A percentile compares a stretch with the other conserved stretches of the same genome.
phyloP scores from a whole-genome alignment of 805 yeast genomes.

The Hanseniaspora pseudoguilliermondii region DNA sequence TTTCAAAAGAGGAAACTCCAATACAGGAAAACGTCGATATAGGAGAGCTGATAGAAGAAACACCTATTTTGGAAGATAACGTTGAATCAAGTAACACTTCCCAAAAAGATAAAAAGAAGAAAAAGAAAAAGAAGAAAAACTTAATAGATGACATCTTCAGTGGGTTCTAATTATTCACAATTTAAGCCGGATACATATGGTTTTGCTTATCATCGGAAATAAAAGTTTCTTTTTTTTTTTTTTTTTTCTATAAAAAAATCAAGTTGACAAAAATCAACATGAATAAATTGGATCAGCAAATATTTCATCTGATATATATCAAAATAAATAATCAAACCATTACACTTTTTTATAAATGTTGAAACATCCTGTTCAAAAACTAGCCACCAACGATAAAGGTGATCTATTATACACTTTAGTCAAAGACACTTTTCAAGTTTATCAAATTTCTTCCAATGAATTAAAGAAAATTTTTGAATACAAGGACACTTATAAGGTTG shows the following conservation, averaged over 20 bases:
- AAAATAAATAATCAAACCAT: neutral
- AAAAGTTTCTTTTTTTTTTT: neutral
- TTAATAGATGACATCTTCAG: conserved; percentile 13
- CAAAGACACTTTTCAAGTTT: conserved; percentile 48
- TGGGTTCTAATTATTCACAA: neutral
- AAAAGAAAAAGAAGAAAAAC: conserved; percentile 8
- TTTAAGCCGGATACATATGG: neutral
- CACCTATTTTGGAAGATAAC: neutral
- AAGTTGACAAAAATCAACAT: neutral
- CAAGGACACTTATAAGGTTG: conserved; percentile 35
- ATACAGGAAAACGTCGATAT: neutral
- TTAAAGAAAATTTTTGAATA: conserved; percentile 28
- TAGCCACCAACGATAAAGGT: conserved; percentile 35
- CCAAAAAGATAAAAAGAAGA: neutral
- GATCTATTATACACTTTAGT: conserved; percentile 41
- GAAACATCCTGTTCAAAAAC: conserved; percentile 63
- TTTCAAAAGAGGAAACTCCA: neutral
- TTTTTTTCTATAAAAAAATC: neutral
- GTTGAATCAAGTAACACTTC: neutral
- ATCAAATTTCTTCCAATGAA: conserved; percentile 23
- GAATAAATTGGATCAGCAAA: neutral
- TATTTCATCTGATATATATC: neutral
- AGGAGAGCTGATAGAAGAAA: conserved; percentile 2
- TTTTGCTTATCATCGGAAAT: neutral
- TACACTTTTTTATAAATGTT: conserved; percentile 22